These are phyloP conservation scores for Meyerozyma sp. DNA, from an alignment of 1,139 yeast species.

Conservation along the genomic window DNA sequence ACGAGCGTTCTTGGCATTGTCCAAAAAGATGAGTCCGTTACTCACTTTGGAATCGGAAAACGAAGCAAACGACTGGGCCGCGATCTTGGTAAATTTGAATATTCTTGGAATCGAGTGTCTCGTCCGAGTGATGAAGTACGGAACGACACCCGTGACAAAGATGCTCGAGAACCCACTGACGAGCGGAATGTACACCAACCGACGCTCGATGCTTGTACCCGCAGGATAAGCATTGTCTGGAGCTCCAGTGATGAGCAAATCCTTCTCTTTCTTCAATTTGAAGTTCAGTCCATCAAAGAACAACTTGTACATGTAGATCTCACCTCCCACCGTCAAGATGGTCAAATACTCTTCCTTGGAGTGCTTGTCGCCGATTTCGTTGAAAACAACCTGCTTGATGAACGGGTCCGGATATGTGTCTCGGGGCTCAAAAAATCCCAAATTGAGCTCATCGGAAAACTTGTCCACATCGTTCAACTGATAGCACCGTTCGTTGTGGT, in stretches of 20 bases:
- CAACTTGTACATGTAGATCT: conserved; percentile 61
- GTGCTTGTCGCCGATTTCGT: conserved; percentile 60
- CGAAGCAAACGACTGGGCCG: conserved; percentile 58
- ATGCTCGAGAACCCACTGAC: conserved; percentile 57
- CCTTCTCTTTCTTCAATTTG: conserved; percentile 45
- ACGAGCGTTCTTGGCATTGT: conserved; percentile 66
- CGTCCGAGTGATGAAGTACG: conserved; percentile 64
- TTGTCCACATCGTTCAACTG: conserved; percentile 59
- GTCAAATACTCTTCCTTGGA: conserved; percentile 55
- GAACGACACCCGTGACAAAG: conserved; percentile 70
- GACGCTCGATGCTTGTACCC: conserved; percentile 67
- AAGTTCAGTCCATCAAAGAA: conserved; percentile 48
- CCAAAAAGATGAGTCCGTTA: conserved; percentile 68
- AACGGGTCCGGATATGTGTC: conserved; percentile 69
- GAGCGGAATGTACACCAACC: conserved; percentile 55
- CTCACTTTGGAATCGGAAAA: conserved; percentile 34
- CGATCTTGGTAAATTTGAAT: conserved; percentile 60
- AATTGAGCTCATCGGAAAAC: conserved; percentile 46
- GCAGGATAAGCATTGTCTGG: conserved; percentile 69
- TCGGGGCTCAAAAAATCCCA: conserved; percentile 54
- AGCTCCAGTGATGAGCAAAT: conserved; percentile 57
- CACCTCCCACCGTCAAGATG: conserved; percentile 75
- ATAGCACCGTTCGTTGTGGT: conserved; percentile 62
- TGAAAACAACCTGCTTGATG: conserved; percentile 64
- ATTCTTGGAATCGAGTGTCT: conserved; percentile 62